Base-by-base conservation (phyloP, 139 green algal species). In the Chlamydomonas eustigma region DNA sequence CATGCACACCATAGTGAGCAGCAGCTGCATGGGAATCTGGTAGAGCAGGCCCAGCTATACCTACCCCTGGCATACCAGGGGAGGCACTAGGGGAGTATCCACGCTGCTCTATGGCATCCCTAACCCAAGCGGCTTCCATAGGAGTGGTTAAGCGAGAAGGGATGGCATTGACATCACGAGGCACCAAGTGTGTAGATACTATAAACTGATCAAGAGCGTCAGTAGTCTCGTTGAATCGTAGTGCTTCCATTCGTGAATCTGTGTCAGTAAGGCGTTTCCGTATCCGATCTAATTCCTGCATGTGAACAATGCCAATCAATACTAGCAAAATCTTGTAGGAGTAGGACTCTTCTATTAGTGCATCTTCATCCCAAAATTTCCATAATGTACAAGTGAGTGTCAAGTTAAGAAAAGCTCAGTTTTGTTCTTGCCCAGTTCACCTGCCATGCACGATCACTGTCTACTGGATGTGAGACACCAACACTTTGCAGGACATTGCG, bases 91-190 rank as follows among this genome's bases (percentile, higher is more conserved):
- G 22, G 22, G 22, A 18, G 22, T 18, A 30, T 63, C 50, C 18
- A 28, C 58, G 6, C 58, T 24, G 58, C 58, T 5, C 58, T 28
- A 70, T 18, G 25, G 24, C 25, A 22, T 5, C 58, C 6, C 58
- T 5, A 8, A 70, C 58, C 58, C 58, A 70, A 24, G 32, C 58
- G 58, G 58, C 58, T 28, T 70, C 58, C 58, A 70, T 70, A 22
- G 58, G 58, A 6, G 58, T 70, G 6, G 24, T 22, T 6, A 70
- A 28, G 8, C 58, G 58, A 24, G 58, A 70, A 24, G 58, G 58
- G 18, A 70, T 70, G 6, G 58, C 58, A 28, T 70, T 70, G 6
- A 22, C 18, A 5, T 70, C 58, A 28, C 58, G 58, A 32, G 58
- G 58, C 58, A 70, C 6, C 24, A 70, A 18, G 58, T 70, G 58